Percentiles rank a stretch among this genome's conserved stretches.
Evolutionary conservation across 352 stramenopile species (phyloP).

Genomic region (Globisporangium spinosum): DNA sequence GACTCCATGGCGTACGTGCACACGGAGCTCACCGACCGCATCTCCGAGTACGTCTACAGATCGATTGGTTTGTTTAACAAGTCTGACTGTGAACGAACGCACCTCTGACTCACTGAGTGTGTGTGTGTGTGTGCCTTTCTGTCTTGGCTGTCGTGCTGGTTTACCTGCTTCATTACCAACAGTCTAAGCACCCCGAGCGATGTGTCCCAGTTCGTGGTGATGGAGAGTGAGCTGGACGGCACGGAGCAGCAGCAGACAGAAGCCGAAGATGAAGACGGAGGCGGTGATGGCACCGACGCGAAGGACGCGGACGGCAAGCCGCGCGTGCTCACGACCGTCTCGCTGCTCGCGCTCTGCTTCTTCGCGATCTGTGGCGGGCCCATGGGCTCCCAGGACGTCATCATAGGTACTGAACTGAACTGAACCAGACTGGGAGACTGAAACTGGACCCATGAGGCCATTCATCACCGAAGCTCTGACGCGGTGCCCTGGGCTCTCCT

Average conservation of each 20-base stretch:
- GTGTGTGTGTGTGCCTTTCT: not conserved
- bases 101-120: slow-evolving; percentile 1
- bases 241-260: slow-evolving; percentile 5
- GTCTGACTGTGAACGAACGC: not conserved
- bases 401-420: slow-evolving; percentile 23
- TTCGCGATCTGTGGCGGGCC: slow-evolving; percentile 48
- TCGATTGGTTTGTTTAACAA: not conserved
- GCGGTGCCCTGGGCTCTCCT: not conserved
- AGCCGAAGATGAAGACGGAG: not conserved
- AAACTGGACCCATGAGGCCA: not conserved
- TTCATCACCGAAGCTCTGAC: not conserved
- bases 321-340: slow-evolving; percentile 33
- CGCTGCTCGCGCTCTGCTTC: slow-evolving; percentile 52
- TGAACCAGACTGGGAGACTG: not conserved
- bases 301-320: slow-evolving; percentile 3
- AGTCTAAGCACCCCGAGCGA: slow-evolving; percentile 15
- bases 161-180: not conserved
- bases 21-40: slow-evolving; percentile 14
- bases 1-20: slow-evolving; percentile 10
- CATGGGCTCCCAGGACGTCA: slow-evolving; percentile 36
- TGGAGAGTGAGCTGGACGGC: slow-evolving; percentile 17
- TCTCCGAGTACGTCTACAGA: slow-evolving; percentile 18
- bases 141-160: not conserved
- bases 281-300: not conserved
- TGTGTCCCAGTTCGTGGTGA: slow-evolving; percentile 18